Conservation (phyloP, 768 basidiomycete species). For the Leucosporidium yakuticum region DNA sequence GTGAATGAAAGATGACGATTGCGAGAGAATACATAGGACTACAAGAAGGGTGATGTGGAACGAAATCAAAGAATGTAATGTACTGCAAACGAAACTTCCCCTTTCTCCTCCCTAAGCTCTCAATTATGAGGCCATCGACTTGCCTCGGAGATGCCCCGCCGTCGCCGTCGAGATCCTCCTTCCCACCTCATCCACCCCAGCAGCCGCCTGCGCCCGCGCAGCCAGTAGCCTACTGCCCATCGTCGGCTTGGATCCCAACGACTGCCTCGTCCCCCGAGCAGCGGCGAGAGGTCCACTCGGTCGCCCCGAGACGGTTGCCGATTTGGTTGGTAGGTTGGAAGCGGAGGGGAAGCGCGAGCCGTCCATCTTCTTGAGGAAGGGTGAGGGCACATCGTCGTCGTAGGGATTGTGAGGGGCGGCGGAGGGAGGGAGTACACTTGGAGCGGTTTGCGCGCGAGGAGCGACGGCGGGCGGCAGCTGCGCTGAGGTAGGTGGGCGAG, state of each 20-base stretch:
- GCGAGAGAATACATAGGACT: too few species aligned
- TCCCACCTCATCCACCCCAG: neutral
- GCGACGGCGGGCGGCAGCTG: neutral
- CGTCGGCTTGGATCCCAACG: constrained; percentile 13
- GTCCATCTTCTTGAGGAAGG: constrained; percentile 31
- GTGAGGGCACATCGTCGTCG: constrained; percentile 32
- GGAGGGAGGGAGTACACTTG: neutral
- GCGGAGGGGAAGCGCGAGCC: constrained; percentile 1
- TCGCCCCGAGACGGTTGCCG: neutral
- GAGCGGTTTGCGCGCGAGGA: neutral
- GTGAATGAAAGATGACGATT: too few species aligned
- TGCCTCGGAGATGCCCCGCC: constrained; percentile 14
- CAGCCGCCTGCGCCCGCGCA: constrained; percentile 17
- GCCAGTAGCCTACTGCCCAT: constrained; percentile 20
- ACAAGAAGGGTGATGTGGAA: too few species aligned
- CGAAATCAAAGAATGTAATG: too few species aligned
- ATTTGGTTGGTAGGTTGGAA: neutral
- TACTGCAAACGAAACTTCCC: too few species aligned
- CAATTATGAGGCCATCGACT: constrained; percentile 19
- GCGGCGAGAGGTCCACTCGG: neutral
- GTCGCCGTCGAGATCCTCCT: neutral
- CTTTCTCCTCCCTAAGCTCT: too few species aligned
- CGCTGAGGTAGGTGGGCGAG: neutral
- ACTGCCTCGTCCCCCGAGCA: neutral
- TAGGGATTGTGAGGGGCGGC: neutral